Base-by-base conservation (phyloP, 805 yeast genomes). In the Sporopachydermia lactativora region DNA sequence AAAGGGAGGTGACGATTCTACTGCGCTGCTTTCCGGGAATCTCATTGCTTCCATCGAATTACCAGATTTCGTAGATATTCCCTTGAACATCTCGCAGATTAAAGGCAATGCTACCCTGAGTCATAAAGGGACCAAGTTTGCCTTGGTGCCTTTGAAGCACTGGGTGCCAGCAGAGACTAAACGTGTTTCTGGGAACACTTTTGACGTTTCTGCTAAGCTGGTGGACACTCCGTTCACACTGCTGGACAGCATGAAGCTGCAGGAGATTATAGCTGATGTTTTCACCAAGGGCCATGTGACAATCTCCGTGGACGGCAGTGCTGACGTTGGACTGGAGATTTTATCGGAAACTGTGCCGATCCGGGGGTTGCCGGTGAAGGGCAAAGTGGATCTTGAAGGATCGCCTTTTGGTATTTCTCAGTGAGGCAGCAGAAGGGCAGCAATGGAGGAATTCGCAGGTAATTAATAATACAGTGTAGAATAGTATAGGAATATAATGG, bases 371-470 rank as follows among this genome's bases (percentile, higher is more conserved):
- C 31, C 31, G 8, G 31, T 24, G 31, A 24, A 24, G n/a, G 31
- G 31, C n/a, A 8, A 8, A 8, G 31, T 24, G 8, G 31, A 24
- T n/a, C n/a, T 24, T 8, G 31, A 24, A 24, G 31, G 31, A 24
- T 24, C 31, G 8, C n/a, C n/a, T 24, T 24, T 24, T 24, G n/a
- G 8, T 24, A 24, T 24, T n/a, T 8, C 13, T 50, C 70, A 89
- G 71, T 97, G 97, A 18, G 98, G 98, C 46, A 97, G 98, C 54
- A 89, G 71, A 62, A 80, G 84, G 41, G 89, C 71, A 48, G 80
- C 81, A 60, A n/a, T n/a, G n/a, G n/a, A n/a, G n/a, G n/a, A n/a
- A n/a, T n/a, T n/a, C n/a, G n/a, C n/a, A n/a, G n/a, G n/a, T n/a
- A n/a, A n/a, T n/a, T n/a, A n/a, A n/a, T n/a, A n/a, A n/a, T n/a